Evolutionary conservation across 805 yeast genomes (phyloP), one percentile per base, ranked within the genome.

Genomic region (Metahyphopichia silvanorum): DNA sequence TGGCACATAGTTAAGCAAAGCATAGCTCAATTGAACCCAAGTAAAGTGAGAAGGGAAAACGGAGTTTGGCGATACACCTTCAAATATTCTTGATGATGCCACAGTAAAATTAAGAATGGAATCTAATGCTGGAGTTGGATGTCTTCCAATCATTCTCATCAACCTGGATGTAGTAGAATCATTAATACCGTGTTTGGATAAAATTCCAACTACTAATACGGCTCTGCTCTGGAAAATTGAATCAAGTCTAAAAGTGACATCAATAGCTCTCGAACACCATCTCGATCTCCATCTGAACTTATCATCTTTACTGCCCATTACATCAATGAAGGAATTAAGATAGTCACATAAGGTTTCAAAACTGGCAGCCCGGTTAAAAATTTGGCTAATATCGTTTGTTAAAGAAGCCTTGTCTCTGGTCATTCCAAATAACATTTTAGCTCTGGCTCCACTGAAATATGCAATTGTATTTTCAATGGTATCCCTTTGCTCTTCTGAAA

Each of bases 171-270:
- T 64, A 1, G 74, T 43, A 63, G 66, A 63, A 44, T 80, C 85
- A 31, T 76, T 75, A 16, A 82, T 73, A 17, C 86, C 87, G 9
- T 66, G 58, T 39, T 74, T 75, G 0, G 86, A 71, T 27, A 86
- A 54, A 22, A 82, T 76, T 24, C 95, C 93, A 12, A 85, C 66
- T 5, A 84, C 72, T 40, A 85, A 61, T 40, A 81, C 60, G 0
- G 88, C 85, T 34, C 91, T 66, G 4, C 77, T 74, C 44, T 83
- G 85, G 31, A 84, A 66, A 22, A 79, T 71, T 0, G 86, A 75
- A 16, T 69, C 66, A 3, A 65, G 56, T 28, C 64, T 60, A 47
- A 79, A 78, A 0, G 85, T 79, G 13, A 84, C 72, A 41, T 77
- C 80, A 66, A 79, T 63, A 4, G 82, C 74, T 43, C 74, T 71